Percentiles rank a stretch among this genome's conserved stretches.
Conservation (phyloP, 129 eudicot genomes). For the Tagetes erecta region DNA sequence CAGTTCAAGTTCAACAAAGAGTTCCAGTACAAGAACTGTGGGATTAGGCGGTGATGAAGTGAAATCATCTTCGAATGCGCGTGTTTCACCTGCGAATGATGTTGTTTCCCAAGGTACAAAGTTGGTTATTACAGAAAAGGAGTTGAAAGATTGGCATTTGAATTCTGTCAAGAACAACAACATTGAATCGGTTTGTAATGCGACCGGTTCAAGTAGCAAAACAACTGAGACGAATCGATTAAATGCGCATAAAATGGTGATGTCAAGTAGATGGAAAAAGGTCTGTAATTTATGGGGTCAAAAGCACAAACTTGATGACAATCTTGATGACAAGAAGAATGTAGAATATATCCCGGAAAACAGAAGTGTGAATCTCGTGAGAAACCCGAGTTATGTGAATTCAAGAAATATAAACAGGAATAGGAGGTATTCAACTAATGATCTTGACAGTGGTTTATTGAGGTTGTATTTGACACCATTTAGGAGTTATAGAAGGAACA, state of each 20-base stretch:
- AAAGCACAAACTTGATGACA: slow-evolving; percentile 33
- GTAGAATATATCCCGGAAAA: slow-evolving; percentile 32
- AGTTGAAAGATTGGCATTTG: slow-evolving; percentile 82
- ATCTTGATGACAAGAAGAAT: slow-evolving; percentile 26
- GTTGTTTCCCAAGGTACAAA: slow-evolving; percentile 51
- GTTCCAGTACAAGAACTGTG: slow-evolving; percentile 41
- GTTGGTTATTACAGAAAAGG: slow-evolving; percentile 81
- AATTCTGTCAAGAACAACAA: slow-evolving; percentile 51
- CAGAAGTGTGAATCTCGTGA: slow-evolving; percentile 38
- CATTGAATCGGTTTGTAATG: slow-evolving; percentile 18
- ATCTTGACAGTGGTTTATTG: slow-evolving; percentile 56
- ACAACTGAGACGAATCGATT: slow-evolving; percentile 21
- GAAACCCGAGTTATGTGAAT: slow-evolving; percentile 46
- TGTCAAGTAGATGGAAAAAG: slow-evolving; percentile 62
- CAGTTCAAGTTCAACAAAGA: slow-evolving; percentile 72
- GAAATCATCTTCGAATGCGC: slow-evolving; percentile 28
- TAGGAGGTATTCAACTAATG: slow-evolving; percentile 43
- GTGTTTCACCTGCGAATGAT: slow-evolving; percentile 53
- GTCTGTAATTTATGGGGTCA: slow-evolving; percentile 66
- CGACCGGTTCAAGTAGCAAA: slow-evolving; percentile 24
- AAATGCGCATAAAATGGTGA: slow-evolving; percentile 47
- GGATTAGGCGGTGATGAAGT: slow-evolving; percentile 47
- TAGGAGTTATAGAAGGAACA: slow-evolving; percentile 66
- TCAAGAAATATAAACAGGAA: slow-evolving; percentile 55
- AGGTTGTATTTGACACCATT: slow-evolving; percentile 83